A percentile compares a stretch with the other conserved stretches of the same genome.
phyloP scores from a whole-genome alignment of 345 rosid genomes.

The Lepidium didymum region DNA sequence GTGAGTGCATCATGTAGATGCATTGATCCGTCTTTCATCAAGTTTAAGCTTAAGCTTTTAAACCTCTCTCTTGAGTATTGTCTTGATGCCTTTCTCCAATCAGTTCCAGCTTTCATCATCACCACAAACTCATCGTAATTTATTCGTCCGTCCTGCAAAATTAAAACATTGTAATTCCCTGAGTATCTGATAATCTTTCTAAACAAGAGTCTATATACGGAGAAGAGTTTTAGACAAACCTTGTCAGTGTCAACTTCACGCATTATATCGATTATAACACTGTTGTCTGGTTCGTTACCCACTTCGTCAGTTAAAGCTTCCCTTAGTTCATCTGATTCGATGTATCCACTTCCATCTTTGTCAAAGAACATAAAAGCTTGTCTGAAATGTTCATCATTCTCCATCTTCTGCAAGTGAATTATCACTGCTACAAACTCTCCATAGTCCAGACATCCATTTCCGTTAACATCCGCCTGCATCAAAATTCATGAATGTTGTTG shows the following conservation, averaged over 20 bases:
- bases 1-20: conserved; percentile 84
- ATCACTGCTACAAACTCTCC: conserved; percentile 97
- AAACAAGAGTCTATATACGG: background rate
- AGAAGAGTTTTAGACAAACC: conserved; percentile 31
- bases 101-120: conserved; percentile 99
- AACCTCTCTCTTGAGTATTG: conserved; percentile 97
- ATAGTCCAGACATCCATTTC: conserved; percentile 79
- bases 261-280: conserved; percentile 73
- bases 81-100: conserved; percentile 97
- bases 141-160: conserved; percentile 66
- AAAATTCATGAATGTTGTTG: background rate
- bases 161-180: background rate
- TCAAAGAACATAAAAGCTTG: conserved; percentile 93
- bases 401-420: conserved; percentile 96
- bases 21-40: conserved; percentile 94
- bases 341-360: conserved; percentile 76
- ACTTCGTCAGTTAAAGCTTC: conserved; percentile 68
- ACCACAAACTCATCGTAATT: conserved; percentile 91
- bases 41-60: conserved; percentile 88
- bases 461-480: conserved; percentile 88
- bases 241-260: conserved; percentile 96
- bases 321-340: conserved; percentile 65
- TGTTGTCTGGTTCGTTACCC: conserved; percentile 47
- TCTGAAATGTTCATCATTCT: conserved; percentile 87
- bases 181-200: background rate